Evolutionary conservation across 352 stramenopile species (phyloP).

Genomic region (Pythium plurisporium): DNA sequence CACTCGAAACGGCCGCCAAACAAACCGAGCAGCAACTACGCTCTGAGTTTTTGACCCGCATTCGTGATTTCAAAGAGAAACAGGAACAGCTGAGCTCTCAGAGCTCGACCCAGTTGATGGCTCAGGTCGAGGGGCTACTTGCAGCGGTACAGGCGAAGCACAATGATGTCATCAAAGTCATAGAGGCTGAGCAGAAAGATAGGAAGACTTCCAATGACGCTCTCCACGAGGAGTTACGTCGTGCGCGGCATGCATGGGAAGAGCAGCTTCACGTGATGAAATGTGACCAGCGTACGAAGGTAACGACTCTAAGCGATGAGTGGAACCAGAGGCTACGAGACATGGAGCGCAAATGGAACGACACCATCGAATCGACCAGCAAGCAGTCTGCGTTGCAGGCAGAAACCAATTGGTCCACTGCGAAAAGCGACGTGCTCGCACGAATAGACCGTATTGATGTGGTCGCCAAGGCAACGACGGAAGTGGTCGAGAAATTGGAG

Average conservation of each 20-base stretch:
- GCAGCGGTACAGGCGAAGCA: conserved; percentile 7
- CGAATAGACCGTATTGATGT: conserved; percentile 27
- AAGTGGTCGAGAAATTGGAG: conserved; percentile 5
- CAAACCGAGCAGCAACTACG: conserved; percentile 9
- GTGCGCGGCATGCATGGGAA: conserved; percentile 40
- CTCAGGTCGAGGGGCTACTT: conserved; percentile 1
- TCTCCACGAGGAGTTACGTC: conserved; percentile 39
- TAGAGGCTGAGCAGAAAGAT: conserved; percentile 44
- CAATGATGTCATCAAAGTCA: conserved; percentile 15
- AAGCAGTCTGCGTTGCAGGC: neutral
- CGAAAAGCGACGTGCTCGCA: neutral
- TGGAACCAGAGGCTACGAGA: conserved; percentile 29
- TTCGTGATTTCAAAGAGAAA: conserved; percentile 11
- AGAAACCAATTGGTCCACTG: neutral
- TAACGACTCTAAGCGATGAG: conserved; percentile 23
- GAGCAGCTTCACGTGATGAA: conserved; percentile 40
- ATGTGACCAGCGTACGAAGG: conserved; percentile 36
- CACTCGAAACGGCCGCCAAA: neutral
- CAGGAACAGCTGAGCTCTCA: conserved; percentile 9
- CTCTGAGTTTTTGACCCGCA: conserved; percentile 2
- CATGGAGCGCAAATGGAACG: conserved; percentile 16
- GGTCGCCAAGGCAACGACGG: neutral
- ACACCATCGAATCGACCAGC: neutral
- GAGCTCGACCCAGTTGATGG: neutral
- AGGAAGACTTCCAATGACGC: conserved; percentile 33